phyloP scores from a whole-genome alignment of 1,139 yeast genomes.

The Citeromyces hawaiiensis region DNA sequence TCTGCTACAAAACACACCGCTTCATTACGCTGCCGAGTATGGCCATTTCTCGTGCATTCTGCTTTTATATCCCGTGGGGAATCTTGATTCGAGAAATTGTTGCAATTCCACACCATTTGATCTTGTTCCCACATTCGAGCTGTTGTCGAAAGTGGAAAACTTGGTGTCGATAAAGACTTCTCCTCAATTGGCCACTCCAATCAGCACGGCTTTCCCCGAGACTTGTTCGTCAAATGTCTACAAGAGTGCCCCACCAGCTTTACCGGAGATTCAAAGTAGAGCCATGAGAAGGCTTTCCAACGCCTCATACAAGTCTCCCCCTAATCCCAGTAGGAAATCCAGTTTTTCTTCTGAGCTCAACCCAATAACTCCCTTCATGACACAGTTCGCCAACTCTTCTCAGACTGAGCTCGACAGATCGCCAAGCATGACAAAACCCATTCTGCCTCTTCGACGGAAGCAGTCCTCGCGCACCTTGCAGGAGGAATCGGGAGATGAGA shows the following conservation, averaged over 20 bases:
- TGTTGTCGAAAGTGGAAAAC: constrained; percentile 20
- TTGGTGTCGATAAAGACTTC: constrained; percentile 5
- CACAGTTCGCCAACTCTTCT: not conserved
- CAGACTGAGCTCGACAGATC: not conserved
- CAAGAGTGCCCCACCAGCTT: not conserved
- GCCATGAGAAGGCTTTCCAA: not conserved
- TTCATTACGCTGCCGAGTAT: constrained; percentile 71
- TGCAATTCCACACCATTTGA: constrained; percentile 64
- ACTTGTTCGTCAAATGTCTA: not conserved
- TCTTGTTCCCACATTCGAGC: constrained; percentile 35
- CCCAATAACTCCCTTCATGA: not conserved
- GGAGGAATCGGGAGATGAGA: not conserved
- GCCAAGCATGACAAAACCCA: not conserved
- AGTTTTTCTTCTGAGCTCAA: not conserved
- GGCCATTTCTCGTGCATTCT: constrained; percentile 58
- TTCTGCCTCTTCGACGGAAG: not conserved
- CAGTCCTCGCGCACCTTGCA: not conserved
- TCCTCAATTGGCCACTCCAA: not conserved
- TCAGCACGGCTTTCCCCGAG: not conserved
- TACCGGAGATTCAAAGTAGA: not conserved
- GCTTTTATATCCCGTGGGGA: constrained; percentile 37
- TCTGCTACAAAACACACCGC: constrained; percentile 56
- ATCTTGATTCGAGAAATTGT: constrained; percentile 34
- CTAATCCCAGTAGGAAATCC: not conserved
- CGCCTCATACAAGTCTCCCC: not conserved